Percentiles rank a stretch among this genome's conserved stretches.
Conservation (phyloP, 495 filamentous ascomycete genomes). For the Lepidopterella palustris region DNA sequence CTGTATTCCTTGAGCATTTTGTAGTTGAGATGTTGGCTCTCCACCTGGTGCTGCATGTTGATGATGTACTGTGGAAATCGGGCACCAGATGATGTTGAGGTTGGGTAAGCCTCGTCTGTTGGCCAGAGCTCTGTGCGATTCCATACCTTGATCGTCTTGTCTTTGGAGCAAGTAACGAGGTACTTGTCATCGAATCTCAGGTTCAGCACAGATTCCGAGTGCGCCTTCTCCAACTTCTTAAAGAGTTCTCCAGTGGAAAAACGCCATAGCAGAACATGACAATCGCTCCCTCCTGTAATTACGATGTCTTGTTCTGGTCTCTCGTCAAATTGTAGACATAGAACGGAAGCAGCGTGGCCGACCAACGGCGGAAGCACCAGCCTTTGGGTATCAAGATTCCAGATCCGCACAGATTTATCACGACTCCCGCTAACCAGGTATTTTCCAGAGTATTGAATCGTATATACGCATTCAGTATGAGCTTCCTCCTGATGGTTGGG, state of each 20-base stretch:
- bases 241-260: constrained; percentile 84
- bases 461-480: constrained; percentile 91
- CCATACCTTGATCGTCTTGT: constrained; percentile 93
- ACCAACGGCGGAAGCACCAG: constrained; percentile 61
- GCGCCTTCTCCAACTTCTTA: constrained; percentile 65
- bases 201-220: constrained; percentile 89
- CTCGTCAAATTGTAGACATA: constrained; percentile 97
- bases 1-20: constrained; percentile 55
- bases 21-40: constrained; percentile 41
- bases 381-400: constrained; percentile 78
- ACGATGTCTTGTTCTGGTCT: constrained; percentile 82
- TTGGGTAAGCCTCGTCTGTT: constrained; percentile 43
- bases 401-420: constrained; percentile 81
- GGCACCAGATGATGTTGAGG: constrained; percentile 23
- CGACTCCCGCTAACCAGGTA: constrained; percentile 91
- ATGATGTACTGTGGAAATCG: constrained; percentile 49
- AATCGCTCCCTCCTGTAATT: constrained; percentile 89
- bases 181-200: constrained; percentile 86
- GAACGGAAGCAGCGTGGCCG: constrained; percentile 78
- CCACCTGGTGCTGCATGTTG: constrained; percentile 36
- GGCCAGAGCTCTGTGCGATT: constrained; percentile 65
- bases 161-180: constrained; percentile 93
- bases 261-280: constrained; percentile 80
- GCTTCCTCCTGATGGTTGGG: constrained; percentile 73
- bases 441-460: constrained; percentile 76